Conservation (phyloP, 768 basidiomycete genomes). For the Leccinellum albellum region DNA sequence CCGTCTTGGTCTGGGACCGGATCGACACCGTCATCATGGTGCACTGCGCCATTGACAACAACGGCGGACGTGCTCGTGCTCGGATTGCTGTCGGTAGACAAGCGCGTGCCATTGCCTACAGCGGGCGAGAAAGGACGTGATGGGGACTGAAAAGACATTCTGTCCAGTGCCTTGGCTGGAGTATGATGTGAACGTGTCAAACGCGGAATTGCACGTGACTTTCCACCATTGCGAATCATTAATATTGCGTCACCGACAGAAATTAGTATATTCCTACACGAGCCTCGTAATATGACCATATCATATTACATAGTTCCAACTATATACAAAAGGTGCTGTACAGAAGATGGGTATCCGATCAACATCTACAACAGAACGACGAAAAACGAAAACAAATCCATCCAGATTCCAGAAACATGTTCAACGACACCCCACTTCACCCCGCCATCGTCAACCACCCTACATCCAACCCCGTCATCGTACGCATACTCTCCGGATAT, state of each 20-base stretch:
- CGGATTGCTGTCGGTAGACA: conserved; percentile 44
- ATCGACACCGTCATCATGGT: conserved; percentile 25
- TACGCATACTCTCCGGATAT: conserved; percentile 72
- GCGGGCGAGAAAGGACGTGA: conserved; percentile 33
- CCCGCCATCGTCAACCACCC: conserved; percentile 57
- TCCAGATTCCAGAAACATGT: not conserved
- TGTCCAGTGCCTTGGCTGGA: not conserved
- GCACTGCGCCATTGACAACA: conserved; percentile 33
- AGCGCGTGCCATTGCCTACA: conserved; percentile 23
- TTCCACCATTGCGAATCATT: no score
- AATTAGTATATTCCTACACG: no score
- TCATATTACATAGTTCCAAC: no score
- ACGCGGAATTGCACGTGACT: conserved; percentile 3
- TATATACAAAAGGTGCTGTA: no score
- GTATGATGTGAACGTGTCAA: conserved; percentile 2
- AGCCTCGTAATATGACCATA: no score
- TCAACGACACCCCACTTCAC: not conserved
- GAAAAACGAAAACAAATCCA: not conserved
- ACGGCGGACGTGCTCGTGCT: conserved; percentile 18
- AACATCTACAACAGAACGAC: not conserved
- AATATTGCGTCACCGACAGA: no score
- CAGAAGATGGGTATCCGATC: not conserved
- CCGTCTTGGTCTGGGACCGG: conserved; percentile 39
- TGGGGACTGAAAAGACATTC: conserved; percentile 25
- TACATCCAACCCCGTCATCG: conserved; percentile 78